Conservation (phyloP, 2,329 filamentous ascomycete genomes). For the Sarocladiaceae sp. region DNA sequence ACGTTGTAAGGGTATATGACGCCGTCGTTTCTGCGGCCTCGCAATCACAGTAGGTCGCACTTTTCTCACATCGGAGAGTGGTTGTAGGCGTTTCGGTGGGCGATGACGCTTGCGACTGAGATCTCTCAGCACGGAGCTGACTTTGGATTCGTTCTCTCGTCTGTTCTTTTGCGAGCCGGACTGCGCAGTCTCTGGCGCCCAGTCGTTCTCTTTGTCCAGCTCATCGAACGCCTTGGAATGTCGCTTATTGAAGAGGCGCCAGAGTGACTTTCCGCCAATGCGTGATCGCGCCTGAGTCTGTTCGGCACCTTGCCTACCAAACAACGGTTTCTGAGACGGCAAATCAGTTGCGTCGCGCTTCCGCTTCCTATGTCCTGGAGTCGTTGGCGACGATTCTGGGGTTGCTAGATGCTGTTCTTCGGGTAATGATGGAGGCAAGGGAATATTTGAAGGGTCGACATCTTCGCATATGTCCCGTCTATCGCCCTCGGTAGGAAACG, state of each 20-base stretch:
- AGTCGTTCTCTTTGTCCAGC: conserved; percentile 2
- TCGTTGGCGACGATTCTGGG: neutral
- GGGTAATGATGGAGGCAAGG: neutral
- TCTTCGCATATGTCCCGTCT: neutral
- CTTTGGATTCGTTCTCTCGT: neutral
- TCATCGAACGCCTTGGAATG: conserved; percentile 1
- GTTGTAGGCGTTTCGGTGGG: neutral
- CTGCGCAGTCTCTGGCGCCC: no score
- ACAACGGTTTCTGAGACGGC: neutral
- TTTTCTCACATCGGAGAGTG: neutral
- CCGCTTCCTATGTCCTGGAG: neutral
- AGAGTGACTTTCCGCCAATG: neutral
- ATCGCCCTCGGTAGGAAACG: conserved; percentile 1
- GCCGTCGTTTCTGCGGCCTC: neutral
- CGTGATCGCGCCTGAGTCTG: neutral
- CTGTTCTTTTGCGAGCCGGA: no score
- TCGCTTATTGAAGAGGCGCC: neutral
- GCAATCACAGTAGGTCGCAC: neutral
- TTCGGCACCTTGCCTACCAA: neutral
- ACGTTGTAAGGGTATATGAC: neutral
- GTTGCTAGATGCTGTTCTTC: neutral
- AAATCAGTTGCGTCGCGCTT: conserved; percentile 1
- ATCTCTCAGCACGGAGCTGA: neutral
- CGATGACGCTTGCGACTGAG: neutral
- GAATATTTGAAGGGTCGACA: neutral